Conservation (phyloP, 371 early-diverging fungal genomes). For the Mucor piriformis region DNA sequence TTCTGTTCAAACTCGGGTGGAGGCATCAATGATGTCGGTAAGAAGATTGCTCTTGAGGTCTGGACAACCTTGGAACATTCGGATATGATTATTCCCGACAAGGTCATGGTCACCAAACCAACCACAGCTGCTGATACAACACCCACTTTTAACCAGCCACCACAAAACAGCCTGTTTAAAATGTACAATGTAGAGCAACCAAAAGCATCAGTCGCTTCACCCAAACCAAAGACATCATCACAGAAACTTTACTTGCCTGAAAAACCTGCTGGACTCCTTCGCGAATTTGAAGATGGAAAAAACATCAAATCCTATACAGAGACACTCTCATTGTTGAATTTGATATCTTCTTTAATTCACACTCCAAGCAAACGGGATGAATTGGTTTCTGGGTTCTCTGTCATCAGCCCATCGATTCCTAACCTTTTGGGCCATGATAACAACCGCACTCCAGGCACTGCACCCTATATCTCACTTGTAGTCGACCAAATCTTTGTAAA, state of each 20-base stretch:
- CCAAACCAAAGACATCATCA: not conserved
- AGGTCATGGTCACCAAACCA: slow-evolving; percentile 11
- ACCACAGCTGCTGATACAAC: not conserved
- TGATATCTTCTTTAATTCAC: slow-evolving; percentile 76
- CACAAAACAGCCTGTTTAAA: not conserved
- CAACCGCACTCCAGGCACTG: slow-evolving; percentile 73
- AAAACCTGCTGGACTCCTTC: slow-evolving; percentile 21
- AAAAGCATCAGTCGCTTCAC: not conserved
- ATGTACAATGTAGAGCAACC: not conserved
- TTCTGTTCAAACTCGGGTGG: slow-evolving; percentile 42
- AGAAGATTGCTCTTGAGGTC: slow-evolving; percentile 23
- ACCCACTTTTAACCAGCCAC: not conserved
- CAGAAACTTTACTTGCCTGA: slow-evolving; percentile 11
- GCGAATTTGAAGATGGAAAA: slow-evolving; percentile 33
- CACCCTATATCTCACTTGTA: slow-evolving; percentile 81
- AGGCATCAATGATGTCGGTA: slow-evolving; percentile 26
- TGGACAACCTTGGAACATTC: slow-evolving; percentile 33
- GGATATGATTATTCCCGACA: slow-evolving; percentile 25
- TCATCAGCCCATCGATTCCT: slow-evolving; percentile 56
- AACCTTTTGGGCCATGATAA: slow-evolving; percentile 57
- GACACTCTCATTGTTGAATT: slow-evolving; percentile 74
- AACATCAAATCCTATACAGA: slow-evolving; percentile 76
- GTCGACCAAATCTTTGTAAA: slow-evolving; percentile 81
- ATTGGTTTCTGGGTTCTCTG: slow-evolving; percentile 31
- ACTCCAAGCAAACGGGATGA: slow-evolving; percentile 41